Base-by-base conservation (phyloP, 2,329 filamentous ascomycete genomes). In the Chaetomiaceae sp. region DNA sequence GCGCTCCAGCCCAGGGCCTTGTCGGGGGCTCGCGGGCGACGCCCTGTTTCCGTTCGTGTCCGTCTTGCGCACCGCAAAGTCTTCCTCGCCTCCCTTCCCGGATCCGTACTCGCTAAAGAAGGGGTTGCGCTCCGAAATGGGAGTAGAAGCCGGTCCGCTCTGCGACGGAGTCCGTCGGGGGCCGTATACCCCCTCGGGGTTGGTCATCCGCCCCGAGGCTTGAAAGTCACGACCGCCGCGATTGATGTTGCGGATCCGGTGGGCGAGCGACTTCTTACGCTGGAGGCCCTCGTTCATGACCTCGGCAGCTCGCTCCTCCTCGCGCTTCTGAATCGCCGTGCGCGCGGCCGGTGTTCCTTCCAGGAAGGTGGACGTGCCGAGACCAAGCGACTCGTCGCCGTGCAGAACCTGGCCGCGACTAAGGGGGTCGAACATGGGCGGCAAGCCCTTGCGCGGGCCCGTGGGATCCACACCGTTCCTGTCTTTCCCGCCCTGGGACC, bases 291-390 rank as follows among this genome's bases (percentile, higher is more conserved):
- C 71, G 19, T 77, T 69, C 48, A 72, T 65, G 23, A 65, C 59
- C 51, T 79, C 77, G 40, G 85, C 79, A 16, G 77, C 78, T 55
- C 87, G 70, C 61, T 84, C 89, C 27, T 79, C 85, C 62, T 92
- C 81, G 44, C 82, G 82, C 54, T 86, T 83, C 65, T 88, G 81
- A 48, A 96, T 88, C 16, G 86, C 88, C 7, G 83, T 80, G 60
- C 83, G 83, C 23, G 91, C 87, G 23, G 91, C 93, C 13, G 93
- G 92, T 1, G 93, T 87, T 31, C 93, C 93, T 62, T 99, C 93
- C 19, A 99, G 72, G 75, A 97, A 97, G 2, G 93, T 99, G 30
- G 90, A 95, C 1, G 91, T 96, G 47, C 93, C 93, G 7, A 99
- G 73, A 9, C 93, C 93, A 55, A 88, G 73, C 3, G 82, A 85